Evolutionary conservation across 257 asterid genomes (phyloP).

Genomic region (Nicotiana sylvestris): DNA sequence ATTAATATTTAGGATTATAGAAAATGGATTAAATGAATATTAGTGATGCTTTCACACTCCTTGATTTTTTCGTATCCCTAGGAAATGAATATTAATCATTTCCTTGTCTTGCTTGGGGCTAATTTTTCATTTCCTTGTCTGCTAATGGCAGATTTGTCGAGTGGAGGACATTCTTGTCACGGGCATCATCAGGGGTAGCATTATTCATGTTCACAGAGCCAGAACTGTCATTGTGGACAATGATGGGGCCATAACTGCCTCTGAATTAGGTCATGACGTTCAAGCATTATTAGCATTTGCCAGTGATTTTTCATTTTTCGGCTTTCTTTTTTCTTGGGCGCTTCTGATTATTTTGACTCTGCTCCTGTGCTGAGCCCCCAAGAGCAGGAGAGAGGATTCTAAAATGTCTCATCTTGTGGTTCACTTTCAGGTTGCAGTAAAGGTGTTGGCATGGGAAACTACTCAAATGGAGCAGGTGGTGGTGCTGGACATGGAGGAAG

Average conservation of each 20-base stretch:
- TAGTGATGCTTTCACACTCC: background rate
- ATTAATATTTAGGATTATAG: background rate
- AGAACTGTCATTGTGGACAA: conserved; percentile 71
- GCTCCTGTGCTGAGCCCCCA: conserved; percentile 9
- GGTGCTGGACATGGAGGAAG: conserved; percentile 99
- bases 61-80: background rate
- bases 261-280: conserved; percentile 63
- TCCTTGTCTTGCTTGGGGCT: background rate
- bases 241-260: conserved; percentile 81
- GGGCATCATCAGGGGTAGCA: conserved; percentile 82
- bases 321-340: conserved; percentile 6
- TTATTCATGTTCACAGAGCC: conserved; percentile 92
- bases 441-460: conserved; percentile 92
- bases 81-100: too few relatives aligned
- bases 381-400: background rate
- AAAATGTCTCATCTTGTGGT: conserved; percentile 21
- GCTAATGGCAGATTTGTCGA: conserved; percentile 70
- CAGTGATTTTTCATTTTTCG: conserved; percentile 10
- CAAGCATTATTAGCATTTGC: conserved; percentile 2
- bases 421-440: conserved; percentile 68
- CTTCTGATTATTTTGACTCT: conserved; percentile 13
- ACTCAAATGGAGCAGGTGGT: conserved; percentile 87
- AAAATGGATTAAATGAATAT: background rate
- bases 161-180: conserved; percentile 86
- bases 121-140: conserved; percentile 15